phyloP scores from a whole-genome alignment of 331 rosid species.

The Malus hybrid region DNA sequence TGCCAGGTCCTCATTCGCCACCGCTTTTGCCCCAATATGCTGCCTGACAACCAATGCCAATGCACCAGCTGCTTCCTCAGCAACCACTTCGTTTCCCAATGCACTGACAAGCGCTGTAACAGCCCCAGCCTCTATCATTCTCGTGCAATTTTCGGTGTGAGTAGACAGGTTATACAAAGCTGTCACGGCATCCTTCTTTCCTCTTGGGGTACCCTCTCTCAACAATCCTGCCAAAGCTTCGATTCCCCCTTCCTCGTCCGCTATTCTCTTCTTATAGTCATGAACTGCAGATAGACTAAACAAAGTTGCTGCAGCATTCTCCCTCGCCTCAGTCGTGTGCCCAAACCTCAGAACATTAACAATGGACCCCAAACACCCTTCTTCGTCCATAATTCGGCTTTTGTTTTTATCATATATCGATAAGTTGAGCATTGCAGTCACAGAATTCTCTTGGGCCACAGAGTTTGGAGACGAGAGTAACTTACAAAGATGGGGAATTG shows the following conservation, averaged over 20 bases:
- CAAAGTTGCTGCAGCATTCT: conserved; percentile 93
- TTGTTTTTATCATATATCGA: conserved; percentile 87
- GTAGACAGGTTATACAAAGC: conserved; percentile 89
- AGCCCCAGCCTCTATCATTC: conserved; percentile 80
- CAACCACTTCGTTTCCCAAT: conserved; percentile 64
- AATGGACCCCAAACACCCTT: conserved; percentile 70
- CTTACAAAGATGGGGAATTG: conserved; percentile 66
- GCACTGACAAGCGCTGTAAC: conserved; percentile 75
- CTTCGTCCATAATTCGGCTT: conserved; percentile 73
- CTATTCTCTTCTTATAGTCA: conserved; percentile 80
- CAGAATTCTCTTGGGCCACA: conserved; percentile 88
- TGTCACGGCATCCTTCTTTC: conserved; percentile 39
- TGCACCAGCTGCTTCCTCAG: conserved; percentile 95
- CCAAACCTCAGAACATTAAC: conserved; percentile 74
- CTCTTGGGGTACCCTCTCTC: conserved; percentile 51
- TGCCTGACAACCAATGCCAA: conserved; percentile 81
- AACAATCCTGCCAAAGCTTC: conserved; percentile 74
- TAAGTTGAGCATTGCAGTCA: conserved; percentile 87
- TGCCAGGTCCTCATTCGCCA: conserved; percentile 59
- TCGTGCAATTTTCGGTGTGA: conserved; percentile 62
- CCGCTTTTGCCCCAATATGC: conserved; percentile 66
- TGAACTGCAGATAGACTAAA: conserved; percentile 95
- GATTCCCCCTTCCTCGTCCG: conserved; percentile 59
- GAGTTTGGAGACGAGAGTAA: conserved; percentile 58
- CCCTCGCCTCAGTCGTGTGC: conserved; percentile 85